These are phyloP conservation scores for Ambrosia artemisiifolia DNA, from an alignment of 129 eudicot genomes.

Conservation along the genomic window DNA sequence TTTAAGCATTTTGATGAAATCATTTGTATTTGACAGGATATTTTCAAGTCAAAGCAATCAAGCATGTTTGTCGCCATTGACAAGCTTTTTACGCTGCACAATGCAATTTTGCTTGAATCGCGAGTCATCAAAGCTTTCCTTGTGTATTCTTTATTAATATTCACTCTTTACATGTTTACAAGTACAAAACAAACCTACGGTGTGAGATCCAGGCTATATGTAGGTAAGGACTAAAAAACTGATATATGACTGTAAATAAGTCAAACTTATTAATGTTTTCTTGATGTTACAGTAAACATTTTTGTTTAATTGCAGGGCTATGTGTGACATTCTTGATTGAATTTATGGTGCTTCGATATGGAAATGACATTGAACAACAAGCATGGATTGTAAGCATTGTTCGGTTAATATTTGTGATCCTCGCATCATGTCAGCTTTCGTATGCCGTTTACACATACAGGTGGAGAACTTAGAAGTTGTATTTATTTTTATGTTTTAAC, in stretches of 20 bases:
- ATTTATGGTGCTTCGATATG: no score
- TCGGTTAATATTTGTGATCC: no score
- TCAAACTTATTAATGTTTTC: no score
- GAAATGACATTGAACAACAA: no score
- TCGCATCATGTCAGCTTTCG: no score
- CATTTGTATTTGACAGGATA: slow-evolving; percentile 41
- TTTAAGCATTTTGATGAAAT: not conserved
- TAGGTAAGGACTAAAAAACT: no score
- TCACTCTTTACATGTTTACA: slow-evolving; percentile 65
- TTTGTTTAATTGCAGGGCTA: no score
- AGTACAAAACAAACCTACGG: slow-evolving; percentile 65
- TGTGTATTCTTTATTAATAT: slow-evolving; percentile 45
- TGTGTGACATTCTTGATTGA: no score
- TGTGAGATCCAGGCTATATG: slow-evolving; percentile 43
- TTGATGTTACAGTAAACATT: no score
- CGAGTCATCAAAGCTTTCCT: slow-evolving; percentile 49
- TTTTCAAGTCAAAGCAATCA: slow-evolving; percentile 71
- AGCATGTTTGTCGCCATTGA: slow-evolving; percentile 65
- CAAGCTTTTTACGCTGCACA: slow-evolving; percentile 63
- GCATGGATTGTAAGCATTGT: no score
- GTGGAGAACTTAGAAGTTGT: slow-evolving; percentile 21
- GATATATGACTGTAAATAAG: no score
- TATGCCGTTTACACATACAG: slow-evolving; percentile 29
- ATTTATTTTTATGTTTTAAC: not conserved
- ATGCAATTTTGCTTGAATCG: slow-evolving; percentile 59